Base-by-base conservation (phyloP, 192 early-diverging fungal genomes). In the Geranomyces michiganensis region DNA sequence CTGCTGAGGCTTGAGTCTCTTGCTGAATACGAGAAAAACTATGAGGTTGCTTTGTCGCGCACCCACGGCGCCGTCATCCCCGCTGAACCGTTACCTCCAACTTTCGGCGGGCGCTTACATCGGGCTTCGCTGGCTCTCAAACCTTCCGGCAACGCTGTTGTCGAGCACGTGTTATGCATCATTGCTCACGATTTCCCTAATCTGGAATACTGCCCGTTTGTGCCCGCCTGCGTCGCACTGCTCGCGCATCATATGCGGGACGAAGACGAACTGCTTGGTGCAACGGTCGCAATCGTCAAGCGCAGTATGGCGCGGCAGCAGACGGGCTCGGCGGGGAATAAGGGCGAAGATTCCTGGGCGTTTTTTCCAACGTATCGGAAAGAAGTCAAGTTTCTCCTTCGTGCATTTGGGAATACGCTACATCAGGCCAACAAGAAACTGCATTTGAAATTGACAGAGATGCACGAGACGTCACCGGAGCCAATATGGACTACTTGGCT, bases 311-410 rank as follows among this genome's bases (percentile, higher is more conserved):
- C 60, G 31, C 13, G 26, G 46, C 4, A 19, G 29, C 26, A 31
- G 61, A 67, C 66, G 21, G 33, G 27, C 24, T 4, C 17, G 19
- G 24, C 61, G 4, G 21, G n/a, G 8, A 19, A 30, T n/a, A 26
- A n/a, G 58, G 46, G 15, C 4, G 6, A 9, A 63, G 59, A 53
- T 19, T 48, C 74, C 36, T 83, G 81, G 81, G 68, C 59, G 22
- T 79, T 58, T 31, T 79, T 83, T 56, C 76, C 81, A 3, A 81
- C 79, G 3, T 81, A 75, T 41, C 68, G 76, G 15, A 82, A 82
- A 55, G 81, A 79, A 31, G 65, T 71, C 73, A 83, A 77, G 30
- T 72, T 68, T 47, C 53, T 83, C 67, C 60, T 66, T 17, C 73
- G 76, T 19, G 78, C 76, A 5, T 83, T 81, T 45, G 77, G 77